A percentile compares a stretch with the other conserved stretches of the same genome.
These are phyloP conservation scores for Lactarius hatsudake DNA, from an alignment of 768 basidiomycete genomes.

Conservation along the genomic window DNA sequence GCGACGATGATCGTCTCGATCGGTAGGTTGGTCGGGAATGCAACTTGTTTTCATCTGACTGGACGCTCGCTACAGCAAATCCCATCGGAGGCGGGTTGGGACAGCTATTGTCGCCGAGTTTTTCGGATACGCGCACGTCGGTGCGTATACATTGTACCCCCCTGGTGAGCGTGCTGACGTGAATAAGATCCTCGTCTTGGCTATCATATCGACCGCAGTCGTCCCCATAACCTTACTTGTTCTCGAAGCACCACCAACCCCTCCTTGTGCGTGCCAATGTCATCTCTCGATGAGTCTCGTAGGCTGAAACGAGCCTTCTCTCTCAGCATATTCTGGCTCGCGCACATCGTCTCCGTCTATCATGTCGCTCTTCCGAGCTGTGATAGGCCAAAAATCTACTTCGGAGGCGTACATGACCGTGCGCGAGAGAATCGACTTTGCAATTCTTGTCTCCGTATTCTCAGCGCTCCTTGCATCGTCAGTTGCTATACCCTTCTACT, in stretches of 20 bases:
- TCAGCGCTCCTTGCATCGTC: slow-evolving; percentile 63
- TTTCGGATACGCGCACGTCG: slow-evolving; percentile 49
- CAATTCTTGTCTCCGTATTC: slow-evolving; percentile 56
- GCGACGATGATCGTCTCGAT: slow-evolving; percentile 63
- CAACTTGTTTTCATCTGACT: background rate
- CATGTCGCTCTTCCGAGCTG: slow-evolving; percentile 49
- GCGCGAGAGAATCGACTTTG: slow-evolving; percentile 70
- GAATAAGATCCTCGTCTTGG: slow-evolving; percentile 63
- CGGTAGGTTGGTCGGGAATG: slow-evolving; percentile 29
- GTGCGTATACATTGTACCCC: slow-evolving; percentile 35
- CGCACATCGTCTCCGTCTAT: slow-evolving; percentile 50
- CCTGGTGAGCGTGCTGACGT: background rate
- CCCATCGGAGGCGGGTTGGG: slow-evolving; percentile 72
- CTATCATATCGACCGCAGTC: slow-evolving; percentile 63
- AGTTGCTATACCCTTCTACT: slow-evolving; percentile 31
- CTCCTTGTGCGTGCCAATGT: slow-evolving; percentile 57
- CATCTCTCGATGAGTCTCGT: background rate
- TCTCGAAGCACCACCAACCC: slow-evolving; percentile 60
- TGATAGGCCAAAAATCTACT: slow-evolving; percentile 43
- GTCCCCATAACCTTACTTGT: slow-evolving; percentile 61
- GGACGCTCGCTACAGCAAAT: slow-evolving; percentile 47
- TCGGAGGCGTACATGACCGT: slow-evolving; percentile 55
- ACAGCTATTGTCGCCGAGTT: slow-evolving; percentile 66
- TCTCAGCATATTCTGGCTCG: slow-evolving; percentile 64
- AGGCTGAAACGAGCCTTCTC: background rate